Percentiles rank a stretch among this genome's conserved stretches.
These are phyloP conservation scores for Termitomyces sp. DNA, from an alignment of 768 basidiomycete species.

Conservation along the genomic window DNA sequence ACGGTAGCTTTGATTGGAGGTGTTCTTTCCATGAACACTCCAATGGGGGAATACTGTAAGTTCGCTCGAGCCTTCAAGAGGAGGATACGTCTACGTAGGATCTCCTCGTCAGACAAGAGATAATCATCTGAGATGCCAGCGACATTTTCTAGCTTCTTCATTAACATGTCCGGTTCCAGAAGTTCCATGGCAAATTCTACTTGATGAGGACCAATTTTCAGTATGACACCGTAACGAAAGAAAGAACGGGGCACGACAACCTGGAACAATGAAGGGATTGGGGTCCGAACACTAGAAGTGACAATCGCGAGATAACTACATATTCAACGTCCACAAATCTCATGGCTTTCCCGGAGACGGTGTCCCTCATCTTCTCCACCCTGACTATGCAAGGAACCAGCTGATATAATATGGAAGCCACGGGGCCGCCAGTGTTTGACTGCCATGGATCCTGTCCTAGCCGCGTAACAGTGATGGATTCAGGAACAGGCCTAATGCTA, in stretches of 20 bases:
- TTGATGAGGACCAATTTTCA: neutral
- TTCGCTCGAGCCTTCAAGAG: neutral
- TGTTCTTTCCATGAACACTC: conserved; percentile 20
- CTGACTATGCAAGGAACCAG: no score
- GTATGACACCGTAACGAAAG: neutral
- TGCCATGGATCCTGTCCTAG: no score
- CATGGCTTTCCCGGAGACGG: no score
- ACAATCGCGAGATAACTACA: neutral
- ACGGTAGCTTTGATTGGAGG: neutral
- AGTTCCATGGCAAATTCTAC: neutral
- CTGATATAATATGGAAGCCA: no score
- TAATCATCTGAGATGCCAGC: neutral
- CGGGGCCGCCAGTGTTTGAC: no score
- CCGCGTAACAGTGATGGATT: no score
- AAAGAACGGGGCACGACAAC: neutral
- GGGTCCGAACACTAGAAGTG: neutral
- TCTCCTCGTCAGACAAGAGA: neutral
- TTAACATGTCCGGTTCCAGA: neutral
- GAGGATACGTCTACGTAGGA: neutral
- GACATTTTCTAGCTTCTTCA: neutral
- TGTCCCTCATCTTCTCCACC: no score
- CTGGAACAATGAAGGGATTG: neutral
- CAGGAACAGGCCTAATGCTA: no score
- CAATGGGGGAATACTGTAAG: conserved; percentile 28
- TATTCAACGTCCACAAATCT: no score